A percentile compares a stretch with the other conserved stretches of the same genome.
These are phyloP conservation scores for Fomitopsis betulina DNA, from an alignment of 1,284 basidiomycete species.

Conservation along the genomic window DNA sequence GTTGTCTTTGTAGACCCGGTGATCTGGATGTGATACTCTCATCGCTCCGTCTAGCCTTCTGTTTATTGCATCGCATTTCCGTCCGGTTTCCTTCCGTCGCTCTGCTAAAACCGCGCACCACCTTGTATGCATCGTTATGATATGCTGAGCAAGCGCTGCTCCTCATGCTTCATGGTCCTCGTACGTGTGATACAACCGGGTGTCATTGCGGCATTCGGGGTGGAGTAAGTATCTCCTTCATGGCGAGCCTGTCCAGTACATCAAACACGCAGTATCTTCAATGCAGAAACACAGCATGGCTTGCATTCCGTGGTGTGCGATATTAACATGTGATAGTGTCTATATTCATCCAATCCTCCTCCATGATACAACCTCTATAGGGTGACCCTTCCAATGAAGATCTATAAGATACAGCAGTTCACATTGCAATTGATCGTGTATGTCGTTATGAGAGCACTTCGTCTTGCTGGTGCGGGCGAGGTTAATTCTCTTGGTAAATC, in stretches of 20 bases:
- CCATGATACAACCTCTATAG: constrained; percentile 1
- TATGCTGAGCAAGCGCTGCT: constrained; percentile 18
- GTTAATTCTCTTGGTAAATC: constrained; percentile 45
- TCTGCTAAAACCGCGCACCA: constrained; percentile 11
- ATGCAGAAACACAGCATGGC: constrained; percentile 1
- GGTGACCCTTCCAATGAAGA: neutral
- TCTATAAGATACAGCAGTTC: neutral
- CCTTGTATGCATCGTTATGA: constrained; percentile 24
- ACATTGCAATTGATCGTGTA: neutral
- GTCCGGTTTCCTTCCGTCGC: constrained; percentile 2
- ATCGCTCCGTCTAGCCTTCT: neutral
- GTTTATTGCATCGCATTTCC: constrained; percentile 12
- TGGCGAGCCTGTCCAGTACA: neutral
- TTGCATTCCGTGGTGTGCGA: neutral
- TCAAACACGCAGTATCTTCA: neutral
- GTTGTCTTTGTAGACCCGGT: constrained; percentile 17
- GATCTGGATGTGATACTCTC: constrained; percentile 6
- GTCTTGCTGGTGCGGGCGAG: neutral
- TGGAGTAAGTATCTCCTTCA: too few relatives aligned
- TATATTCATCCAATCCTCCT: neutral
- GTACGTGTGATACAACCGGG: neutral
- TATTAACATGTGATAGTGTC: neutral
- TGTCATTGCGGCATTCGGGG: neutral
- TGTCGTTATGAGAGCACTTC: neutral
- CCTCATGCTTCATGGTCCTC: neutral